These are phyloP conservation scores for Calonectria fujianensis DNA, from an alignment of 2,329 filamentous ascomycete genomes.

Conservation along the genomic window DNA sequence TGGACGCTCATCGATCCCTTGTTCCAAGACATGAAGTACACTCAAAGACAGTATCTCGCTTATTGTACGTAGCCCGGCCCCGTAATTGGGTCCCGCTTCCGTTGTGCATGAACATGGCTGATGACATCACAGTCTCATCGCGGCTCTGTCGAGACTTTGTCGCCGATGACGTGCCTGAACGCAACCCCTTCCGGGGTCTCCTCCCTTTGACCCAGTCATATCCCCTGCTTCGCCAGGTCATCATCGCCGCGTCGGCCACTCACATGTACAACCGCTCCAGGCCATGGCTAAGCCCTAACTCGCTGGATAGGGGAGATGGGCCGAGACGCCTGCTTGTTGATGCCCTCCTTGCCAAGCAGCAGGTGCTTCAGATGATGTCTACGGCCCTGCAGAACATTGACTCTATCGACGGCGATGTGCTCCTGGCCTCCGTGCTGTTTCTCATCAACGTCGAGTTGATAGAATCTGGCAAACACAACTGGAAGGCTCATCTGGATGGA, in stretches of 20 bases:
- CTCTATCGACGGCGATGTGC: slow-evolving; percentile 62
- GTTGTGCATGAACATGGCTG: slow-evolving; percentile 44
- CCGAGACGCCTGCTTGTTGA: slow-evolving; percentile 62
- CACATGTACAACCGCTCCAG: slow-evolving; percentile 67
- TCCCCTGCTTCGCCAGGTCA: slow-evolving; percentile 67
- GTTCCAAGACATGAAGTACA: slow-evolving; percentile 73
- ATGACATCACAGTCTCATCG: slow-evolving; percentile 62
- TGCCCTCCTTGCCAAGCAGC: slow-evolving; percentile 67
- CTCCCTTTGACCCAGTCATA: slow-evolving; percentile 64
- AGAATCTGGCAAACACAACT: slow-evolving; percentile 68
- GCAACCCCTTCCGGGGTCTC: slow-evolving; percentile 68
- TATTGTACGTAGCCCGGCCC: slow-evolving; percentile 60
- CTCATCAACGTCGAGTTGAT: slow-evolving; percentile 71
- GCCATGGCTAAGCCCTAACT: slow-evolving; percentile 55
- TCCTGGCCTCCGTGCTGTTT: slow-evolving; percentile 68
- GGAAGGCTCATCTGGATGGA: slow-evolving; percentile 68
- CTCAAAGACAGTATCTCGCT: slow-evolving; percentile 63
- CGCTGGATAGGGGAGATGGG: slow-evolving; percentile 51
- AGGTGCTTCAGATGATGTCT: slow-evolving; percentile 65
- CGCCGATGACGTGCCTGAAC: slow-evolving; percentile 64
- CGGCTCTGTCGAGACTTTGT: slow-evolving; percentile 73
- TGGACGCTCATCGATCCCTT: slow-evolving; percentile 66
- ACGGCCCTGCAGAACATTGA: slow-evolving; percentile 62
- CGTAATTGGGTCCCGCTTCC: slow-evolving; percentile 26
- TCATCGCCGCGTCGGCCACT: slow-evolving; percentile 69